Base-by-base conservation (phyloP, 2,329 filamentous ascomycete species). In the Dothiorella sarmentorum region DNA sequence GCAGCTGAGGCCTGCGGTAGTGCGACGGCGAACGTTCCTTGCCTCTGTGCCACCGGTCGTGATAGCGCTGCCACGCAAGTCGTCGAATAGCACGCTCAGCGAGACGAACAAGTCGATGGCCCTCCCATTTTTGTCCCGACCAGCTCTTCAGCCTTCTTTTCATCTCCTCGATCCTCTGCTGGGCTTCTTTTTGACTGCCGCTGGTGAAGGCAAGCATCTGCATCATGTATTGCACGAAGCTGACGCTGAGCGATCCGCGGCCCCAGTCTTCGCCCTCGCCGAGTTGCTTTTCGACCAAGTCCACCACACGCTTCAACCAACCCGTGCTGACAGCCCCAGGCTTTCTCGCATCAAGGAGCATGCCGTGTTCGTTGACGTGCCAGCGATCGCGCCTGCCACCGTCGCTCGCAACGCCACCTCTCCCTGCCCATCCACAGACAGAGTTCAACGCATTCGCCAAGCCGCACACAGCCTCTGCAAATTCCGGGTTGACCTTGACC, bases 401-500 rank as follows among this genome's bases (percentile, higher is more conserved):
- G 56, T 86, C 82, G n/a, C 90, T 82, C 24, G 90, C 80, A 44
- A 96, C 87, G 1, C 94, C 94, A 61, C 94, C 94, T 63, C 94
- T 85, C 27, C 91, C 91, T 67, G 84, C 83, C 94, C 94, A 99
- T 68, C 93, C 89, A 70, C 94, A 99, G 5, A 99, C 92, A 6
- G 94, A 97, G 70, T 97, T 97, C 53, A 99, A 78, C 1, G 94
- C 93, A 60, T 96, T 97, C 1, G 91, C 92, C 55, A 99, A 81
- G 7, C 94, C 94, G 72, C 94, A 99, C 0, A 99, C 93, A 6
- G 94, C 94, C 75, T 99, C 94, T 1, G 94, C 91, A 75, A 99
- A 99, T 31, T 96, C 89, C 0, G 94, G 93, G 65, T 94, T 99
- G n/a, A 92, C 86, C 31, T 83, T 82, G 9, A 99, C 93, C 37